Conservation (phyloP, 257 asterid species). For the Solanum chiquidenum region DNA sequence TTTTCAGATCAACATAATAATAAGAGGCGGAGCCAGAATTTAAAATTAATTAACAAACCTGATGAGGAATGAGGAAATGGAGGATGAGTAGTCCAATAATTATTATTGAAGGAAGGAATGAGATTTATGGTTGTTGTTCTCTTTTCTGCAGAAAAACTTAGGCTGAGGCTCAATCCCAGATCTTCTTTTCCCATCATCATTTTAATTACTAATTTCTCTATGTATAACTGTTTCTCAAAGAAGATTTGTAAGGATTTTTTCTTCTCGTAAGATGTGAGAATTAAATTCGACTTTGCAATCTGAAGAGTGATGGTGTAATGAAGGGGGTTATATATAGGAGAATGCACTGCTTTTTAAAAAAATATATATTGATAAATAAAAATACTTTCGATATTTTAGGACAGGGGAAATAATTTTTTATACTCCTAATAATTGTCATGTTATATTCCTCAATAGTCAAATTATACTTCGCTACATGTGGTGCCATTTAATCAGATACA, state of each 20-base stretch:
- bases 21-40: neutral
- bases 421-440: neutral
- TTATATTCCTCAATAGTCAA: neutral
- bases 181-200: slow-evolving; percentile 54
- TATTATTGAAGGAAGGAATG: slow-evolving; percentile 15
- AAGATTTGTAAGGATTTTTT: neutral
- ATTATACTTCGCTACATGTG: too few species aligned
- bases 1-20: neutral
- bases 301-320: neutral
- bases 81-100: slow-evolving; percentile 24
- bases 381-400: neutral
- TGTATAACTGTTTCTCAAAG: neutral
- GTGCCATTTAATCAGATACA: too few species aligned
- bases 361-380: neutral
- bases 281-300: neutral
- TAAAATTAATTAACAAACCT: slow-evolving; percentile 20
- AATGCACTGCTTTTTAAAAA: neutral
- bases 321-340: slow-evolving; percentile 27
- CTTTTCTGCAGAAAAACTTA: slow-evolving; percentile 29
- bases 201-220: neutral
- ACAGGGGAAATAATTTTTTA: neutral
- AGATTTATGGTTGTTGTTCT: slow-evolving; percentile 12
- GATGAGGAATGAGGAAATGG: slow-evolving; percentile 22
- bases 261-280: neutral
- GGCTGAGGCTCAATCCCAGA: slow-evolving; percentile 60